These are phyloP conservation scores for Persicaria maculosa DNA, from an alignment of 148 eudicot genomes.

Conservation along the genomic window DNA sequence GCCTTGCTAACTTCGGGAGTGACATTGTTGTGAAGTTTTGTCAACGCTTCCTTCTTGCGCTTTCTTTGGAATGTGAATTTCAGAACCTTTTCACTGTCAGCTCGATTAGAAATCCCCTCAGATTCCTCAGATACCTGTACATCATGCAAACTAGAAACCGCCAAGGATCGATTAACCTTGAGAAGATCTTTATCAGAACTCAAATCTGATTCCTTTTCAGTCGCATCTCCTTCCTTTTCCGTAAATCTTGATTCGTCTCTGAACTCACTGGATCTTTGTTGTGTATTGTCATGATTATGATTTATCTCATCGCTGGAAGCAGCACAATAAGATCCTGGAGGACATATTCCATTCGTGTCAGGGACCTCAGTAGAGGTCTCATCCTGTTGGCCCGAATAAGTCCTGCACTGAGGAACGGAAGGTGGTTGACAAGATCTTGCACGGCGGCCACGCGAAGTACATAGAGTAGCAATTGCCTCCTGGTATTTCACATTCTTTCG, in stretches of 20 bases:
- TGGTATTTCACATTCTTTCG: constrained; percentile 12
- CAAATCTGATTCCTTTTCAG: background rate
- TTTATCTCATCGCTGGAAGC: constrained; percentile 2
- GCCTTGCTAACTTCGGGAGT: background rate
- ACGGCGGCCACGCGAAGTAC: constrained; percentile 11
- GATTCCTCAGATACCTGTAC: background rate
- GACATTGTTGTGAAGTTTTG: constrained; percentile 7
- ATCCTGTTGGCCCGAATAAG: background rate
- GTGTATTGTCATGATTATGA: background rate
- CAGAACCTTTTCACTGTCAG: background rate
- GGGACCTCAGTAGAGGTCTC: background rate
- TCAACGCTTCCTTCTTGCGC: constrained; percentile 6
- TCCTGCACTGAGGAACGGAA: constrained; percentile 5
- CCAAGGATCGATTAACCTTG: background rate
- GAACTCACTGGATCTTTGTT: background rate
- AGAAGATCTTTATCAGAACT: background rate
- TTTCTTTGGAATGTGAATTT: constrained; percentile 10
- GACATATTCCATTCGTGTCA: background rate
- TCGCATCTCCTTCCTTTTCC: background rate
- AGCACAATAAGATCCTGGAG: background rate
- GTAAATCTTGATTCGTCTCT: background rate
- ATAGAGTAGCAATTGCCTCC: constrained; percentile 14
- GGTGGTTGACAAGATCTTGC: constrained; percentile 8
- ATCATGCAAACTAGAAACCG: background rate
- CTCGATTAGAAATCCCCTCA: background rate